Evolutionary conservation across 2,329 filamentous ascomycete genomes (phyloP).

Genomic region (Monosporascus cannonballus): DNA sequence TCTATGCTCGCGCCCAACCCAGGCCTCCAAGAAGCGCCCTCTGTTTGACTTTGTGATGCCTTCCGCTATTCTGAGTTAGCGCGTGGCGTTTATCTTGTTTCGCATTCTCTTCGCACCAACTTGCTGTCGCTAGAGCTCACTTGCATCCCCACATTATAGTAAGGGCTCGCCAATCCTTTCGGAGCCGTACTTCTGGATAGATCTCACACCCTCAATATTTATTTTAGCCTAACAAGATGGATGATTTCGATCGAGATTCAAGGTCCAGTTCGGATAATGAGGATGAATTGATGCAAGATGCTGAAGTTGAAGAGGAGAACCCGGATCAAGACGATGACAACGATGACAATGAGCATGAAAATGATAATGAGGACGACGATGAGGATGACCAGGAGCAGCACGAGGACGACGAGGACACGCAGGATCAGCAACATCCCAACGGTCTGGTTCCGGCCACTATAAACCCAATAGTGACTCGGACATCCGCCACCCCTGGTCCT

Average conservation of each 20-base stretch:
- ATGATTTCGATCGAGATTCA: slow-evolving; percentile 32
- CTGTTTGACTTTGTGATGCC: too few species aligned
- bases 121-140: background rate
- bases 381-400: slow-evolving; percentile 30
- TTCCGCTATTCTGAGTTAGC: too few species aligned
- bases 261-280: slow-evolving; percentile 40
- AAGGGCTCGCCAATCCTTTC: background rate
- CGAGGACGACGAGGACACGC: slow-evolving; percentile 25
- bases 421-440: slow-evolving; percentile 13
- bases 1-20: too few species aligned
- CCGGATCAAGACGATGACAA: slow-evolving; percentile 29
- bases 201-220: background rate
- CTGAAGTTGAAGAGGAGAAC: slow-evolving; percentile 19
- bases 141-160: background rate
- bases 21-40: too few species aligned
- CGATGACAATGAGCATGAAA: slow-evolving; percentile 32
- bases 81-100: background rate
- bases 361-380: slow-evolving; percentile 28
- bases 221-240: slow-evolving; percentile 23
- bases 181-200: background rate
- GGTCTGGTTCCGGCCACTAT: slow-evolving; percentile 1
- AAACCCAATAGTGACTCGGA: slow-evolving; percentile 19
- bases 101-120: background rate
- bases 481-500: slow-evolving; percentile 26
- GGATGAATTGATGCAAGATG: slow-evolving; percentile 27